Evolutionary conservation across 2,329 filamentous ascomycete species (phyloP), one percentile per base, ranked within the genome.

Genomic region (Dissoconium aciculare): DNA sequence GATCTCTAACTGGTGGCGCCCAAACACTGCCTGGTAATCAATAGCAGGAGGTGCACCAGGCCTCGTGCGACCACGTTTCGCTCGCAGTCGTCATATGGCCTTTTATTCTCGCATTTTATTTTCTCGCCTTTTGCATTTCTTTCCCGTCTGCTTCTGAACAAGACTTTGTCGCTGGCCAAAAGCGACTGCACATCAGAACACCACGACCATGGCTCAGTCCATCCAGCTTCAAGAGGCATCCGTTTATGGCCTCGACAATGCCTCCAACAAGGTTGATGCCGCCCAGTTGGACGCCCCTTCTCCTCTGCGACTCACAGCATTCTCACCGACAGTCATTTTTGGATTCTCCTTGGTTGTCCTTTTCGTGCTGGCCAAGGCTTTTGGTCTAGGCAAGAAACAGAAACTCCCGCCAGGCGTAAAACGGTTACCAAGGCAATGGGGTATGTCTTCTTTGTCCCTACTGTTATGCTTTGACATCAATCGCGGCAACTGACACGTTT

Each of bases 351-450:
- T 31, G n/a, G n/a, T 35, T 15, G 11, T 35, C 11, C 14, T 30
- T 16, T 27, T 35, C 28, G 17, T 35, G 28, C 33, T 30, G 24
- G 33, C 35, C 17, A 33, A 35, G 26, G 33, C 40, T 12, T 39
- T 41, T 27, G 36, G 17, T 9, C 19, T 16, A 11, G 32, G 27
- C 16, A 37, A 39, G 30, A 43, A 34, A 25, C 28, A 35, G 27
- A 43, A 40, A 28, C 37, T 46, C 11, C 45, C 45, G 11, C 32
- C 40, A 15, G 45, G 45, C 17, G 43, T 44, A 4, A 47, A 46
- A 32, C 37, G 34, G 15, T 37, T 47, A 26, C 45, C 45, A 17
- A 34, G 44, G 38, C 32, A 45, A 15, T 42, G 42, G 35, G 44
- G 43, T 44, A 33, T 17, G 32, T 27, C 19, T n/a, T n/a, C n/a